Evolutionary conservation across 1,139 yeast species (phyloP), one percentile per base, ranked within the genome.

Genomic region (Pichia inconspicua): DNA sequence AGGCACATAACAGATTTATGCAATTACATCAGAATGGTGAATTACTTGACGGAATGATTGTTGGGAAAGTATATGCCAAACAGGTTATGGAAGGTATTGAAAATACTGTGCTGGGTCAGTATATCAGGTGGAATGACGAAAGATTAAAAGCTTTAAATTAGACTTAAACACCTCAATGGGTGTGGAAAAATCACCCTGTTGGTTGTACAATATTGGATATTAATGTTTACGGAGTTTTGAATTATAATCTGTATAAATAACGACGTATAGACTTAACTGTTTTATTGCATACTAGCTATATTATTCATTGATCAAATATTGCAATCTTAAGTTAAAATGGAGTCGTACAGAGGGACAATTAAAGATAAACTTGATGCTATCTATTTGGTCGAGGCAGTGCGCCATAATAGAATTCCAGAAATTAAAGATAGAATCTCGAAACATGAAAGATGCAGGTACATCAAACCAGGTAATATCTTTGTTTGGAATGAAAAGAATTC

Each of bases 401-500:
- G 84, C 34, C 63, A 70, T 28, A 77, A 79, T 9, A 49, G 75
- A 14, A 67, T 83, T n/a, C 84, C 86, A 1, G 72, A 76, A 22
- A 71, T 82, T 3, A 77, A 72, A 49, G 72, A 85, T 47, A 64
- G 89, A 36, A 71, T 83, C 15, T 74, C 78, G n/a, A 80, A 75
- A 17, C 66, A 69, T 36, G 87, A 82, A 60, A 67, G 88, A 22
- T 64, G 68, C 32, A 66, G 64, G 46, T 48, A 51, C 12, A 81
- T 83, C 42, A 66, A 65, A 22, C 35, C 51, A 5, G 85, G 86
- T n/a, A 71, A 81, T 1, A 74, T 83, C 1, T 83, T 78, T 56
- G 76, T 81, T 4, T 83, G 89, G 89, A 82, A 79, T 59, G 89
- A 83, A 62, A 70, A 74, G 25, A 81, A 78, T 55, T 79, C 87